phyloP scores from a whole-genome alignment of 148 eudicot genomes.

The Diospyros lotus region DNA sequence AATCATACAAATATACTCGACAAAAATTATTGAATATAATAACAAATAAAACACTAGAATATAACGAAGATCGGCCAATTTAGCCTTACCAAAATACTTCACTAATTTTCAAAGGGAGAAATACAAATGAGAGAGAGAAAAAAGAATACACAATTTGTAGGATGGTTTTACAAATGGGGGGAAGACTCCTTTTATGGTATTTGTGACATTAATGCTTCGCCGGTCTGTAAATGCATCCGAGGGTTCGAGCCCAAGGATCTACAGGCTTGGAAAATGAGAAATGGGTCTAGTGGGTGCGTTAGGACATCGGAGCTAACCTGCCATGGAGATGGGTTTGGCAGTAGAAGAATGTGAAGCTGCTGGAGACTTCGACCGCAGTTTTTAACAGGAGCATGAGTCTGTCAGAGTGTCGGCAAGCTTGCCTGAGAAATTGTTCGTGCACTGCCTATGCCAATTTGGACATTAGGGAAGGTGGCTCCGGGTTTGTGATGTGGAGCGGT shows the following conservation, averaged over 20 bases:
- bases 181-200: constrained; percentile 22
- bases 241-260: constrained; percentile 23
- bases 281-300: constrained; percentile 12
- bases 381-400: background rate
- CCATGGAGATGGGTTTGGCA: constrained; percentile 28
- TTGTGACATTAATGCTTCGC: constrained; percentile 6
- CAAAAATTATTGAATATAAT: no score
- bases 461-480: no score
- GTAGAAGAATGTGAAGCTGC: constrained; percentile 15
- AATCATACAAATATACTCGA: no score
- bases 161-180: no score
- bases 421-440: constrained; percentile 23
- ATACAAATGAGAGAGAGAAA: no score
- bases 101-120: no score
- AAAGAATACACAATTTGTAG: no score
- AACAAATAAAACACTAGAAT: no score
- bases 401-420: constrained; percentile 14
- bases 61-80: no score
- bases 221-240: constrained; percentile 19
- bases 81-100: no score
- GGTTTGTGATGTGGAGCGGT: no score
- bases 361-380: constrained; percentile 15
- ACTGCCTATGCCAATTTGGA: constrained; percentile 32
- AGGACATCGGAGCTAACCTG: constrained; percentile 15
- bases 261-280: background rate